Conservation (phyloP, 352 stramenopile genomes). For the Plasmopara viticola region DNA sequence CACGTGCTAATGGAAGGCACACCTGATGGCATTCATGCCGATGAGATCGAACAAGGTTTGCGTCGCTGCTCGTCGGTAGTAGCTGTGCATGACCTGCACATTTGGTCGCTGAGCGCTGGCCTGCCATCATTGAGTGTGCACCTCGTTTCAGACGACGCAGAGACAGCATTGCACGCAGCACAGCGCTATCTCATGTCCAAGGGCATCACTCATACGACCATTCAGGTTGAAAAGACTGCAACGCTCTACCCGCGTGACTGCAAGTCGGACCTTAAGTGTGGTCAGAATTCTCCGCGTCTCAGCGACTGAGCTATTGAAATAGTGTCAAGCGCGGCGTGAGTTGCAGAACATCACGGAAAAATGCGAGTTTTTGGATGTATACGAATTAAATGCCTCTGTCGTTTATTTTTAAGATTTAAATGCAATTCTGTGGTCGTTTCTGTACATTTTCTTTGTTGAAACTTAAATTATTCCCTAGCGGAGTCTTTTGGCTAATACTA, state of each 20-base stretch:
- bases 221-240: constrained; percentile 79
- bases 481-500: no score
- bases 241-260: constrained; percentile 71
- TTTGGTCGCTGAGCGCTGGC: constrained; percentile 95
- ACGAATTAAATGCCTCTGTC: no score
- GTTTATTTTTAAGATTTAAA: no score
- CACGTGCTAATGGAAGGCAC: constrained; percentile 95
- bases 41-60: constrained; percentile 83
- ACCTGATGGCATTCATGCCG: constrained; percentile 84
- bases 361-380: no score
- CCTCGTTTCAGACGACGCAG: constrained; percentile 64
- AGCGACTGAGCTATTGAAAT: constrained; percentile 17
- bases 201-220: constrained; percentile 85
- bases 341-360: no score
- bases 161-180: constrained; percentile 59
- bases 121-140: constrained; percentile 91
- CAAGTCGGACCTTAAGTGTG: constrained; percentile 55
- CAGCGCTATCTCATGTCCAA: constrained; percentile 66
- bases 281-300: constrained; percentile 65
- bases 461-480: no score
- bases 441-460: no score
- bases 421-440: no score
- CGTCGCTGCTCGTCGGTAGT: constrained; percentile 73
- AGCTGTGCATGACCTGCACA: constrained; percentile 96
- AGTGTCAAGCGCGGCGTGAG: neutral